These are phyloP conservation scores for Wallacemonas collosoma DNA, from an alignment of 208 protist genomes.

Conservation along the genomic window DNA sequence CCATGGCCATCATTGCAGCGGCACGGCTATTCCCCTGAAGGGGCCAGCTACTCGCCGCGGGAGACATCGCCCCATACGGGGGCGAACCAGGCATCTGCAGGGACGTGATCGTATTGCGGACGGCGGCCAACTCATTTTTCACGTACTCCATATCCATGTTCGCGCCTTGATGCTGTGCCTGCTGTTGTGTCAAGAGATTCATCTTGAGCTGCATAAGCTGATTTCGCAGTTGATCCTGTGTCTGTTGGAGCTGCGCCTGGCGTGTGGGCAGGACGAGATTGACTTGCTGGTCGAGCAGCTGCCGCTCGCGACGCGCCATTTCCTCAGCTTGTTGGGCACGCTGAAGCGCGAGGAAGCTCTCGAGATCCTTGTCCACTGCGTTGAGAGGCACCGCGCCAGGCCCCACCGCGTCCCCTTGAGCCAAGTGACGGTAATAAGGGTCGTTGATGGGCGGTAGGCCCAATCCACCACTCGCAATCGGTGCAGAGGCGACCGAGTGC, in stretches of 20 bases:
- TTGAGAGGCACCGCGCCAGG: conserved; percentile 13
- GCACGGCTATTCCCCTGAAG: conserved; percentile 12
- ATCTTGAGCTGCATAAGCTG: conserved; percentile 51
- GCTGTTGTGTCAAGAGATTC: conserved; percentile 35
- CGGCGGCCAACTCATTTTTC: conserved; percentile 39
- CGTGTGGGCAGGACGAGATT: conserved; percentile 40
- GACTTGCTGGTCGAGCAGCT: conserved; percentile 50
- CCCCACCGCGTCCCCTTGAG: conserved; percentile 1
- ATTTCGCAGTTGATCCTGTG: conserved; percentile 37
- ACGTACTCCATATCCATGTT: conserved; percentile 44
- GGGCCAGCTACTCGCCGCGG: conserved; percentile 10
- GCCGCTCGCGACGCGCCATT: conserved; percentile 26
- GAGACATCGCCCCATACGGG: neutral
- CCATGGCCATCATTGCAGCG: neutral
- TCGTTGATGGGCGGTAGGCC: conserved; percentile 5
- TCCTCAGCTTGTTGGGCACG: conserved; percentile 32
- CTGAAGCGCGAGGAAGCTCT: conserved; percentile 37
- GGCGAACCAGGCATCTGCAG: conserved; percentile 10
- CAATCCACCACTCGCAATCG: neutral
- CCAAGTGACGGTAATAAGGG: conserved; percentile 5
- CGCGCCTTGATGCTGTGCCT: conserved; percentile 19
- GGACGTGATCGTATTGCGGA: conserved; percentile 24
- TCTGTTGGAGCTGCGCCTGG: conserved; percentile 48
- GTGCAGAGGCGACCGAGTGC: neutral
- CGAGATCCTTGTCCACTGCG: conserved; percentile 28